A percentile compares a stretch with the other conserved stretches of the same genome.
Evolutionary conservation across 306 rosid species (phyloP).

Genomic region (Castanea mollissima): DNA sequence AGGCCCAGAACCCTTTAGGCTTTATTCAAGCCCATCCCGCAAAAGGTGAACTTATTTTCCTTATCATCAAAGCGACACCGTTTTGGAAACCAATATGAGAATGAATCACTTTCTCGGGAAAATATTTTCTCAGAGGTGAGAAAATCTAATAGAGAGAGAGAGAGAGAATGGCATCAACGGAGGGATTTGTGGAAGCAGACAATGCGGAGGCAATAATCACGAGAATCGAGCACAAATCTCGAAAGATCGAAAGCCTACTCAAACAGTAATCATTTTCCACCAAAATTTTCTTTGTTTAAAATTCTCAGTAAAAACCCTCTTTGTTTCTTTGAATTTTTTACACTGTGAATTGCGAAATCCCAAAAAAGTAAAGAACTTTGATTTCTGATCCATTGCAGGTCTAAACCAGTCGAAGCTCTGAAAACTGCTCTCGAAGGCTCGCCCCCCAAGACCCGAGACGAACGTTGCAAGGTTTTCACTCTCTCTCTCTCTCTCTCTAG

Average conservation of each 20-base stretch:
- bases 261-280: conserved; percentile 51
- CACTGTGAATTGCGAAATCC: background rate
- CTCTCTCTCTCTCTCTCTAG: background rate
- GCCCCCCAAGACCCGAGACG: conserved; percentile 78
- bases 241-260: conserved; percentile 93
- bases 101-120: conserved; percentile 6
- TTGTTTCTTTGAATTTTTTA: background rate
- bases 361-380: background rate
- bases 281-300: no score
- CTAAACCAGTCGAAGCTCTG: conserved; percentile 80
- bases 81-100: background rate
- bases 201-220: conserved; percentile 91
- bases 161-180: conserved; percentile 54
- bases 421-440: conserved; percentile 98
- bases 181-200: conserved; percentile 68
- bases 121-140: background rate
- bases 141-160: conserved; percentile 4
- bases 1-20: background rate
- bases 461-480: conserved; percentile 79
- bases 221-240: conserved; percentile 89
- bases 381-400: conserved; percentile 41
- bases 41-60: background rate
- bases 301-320: background rate
- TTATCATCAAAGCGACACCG: background rate
- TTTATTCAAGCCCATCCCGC: background rate